Percentiles rank a stretch among this genome's conserved stretches.
Evolutionary conservation across 352 stramenopile genomes (phyloP).

Genomic region (Sclerospora graminicola): DNA sequence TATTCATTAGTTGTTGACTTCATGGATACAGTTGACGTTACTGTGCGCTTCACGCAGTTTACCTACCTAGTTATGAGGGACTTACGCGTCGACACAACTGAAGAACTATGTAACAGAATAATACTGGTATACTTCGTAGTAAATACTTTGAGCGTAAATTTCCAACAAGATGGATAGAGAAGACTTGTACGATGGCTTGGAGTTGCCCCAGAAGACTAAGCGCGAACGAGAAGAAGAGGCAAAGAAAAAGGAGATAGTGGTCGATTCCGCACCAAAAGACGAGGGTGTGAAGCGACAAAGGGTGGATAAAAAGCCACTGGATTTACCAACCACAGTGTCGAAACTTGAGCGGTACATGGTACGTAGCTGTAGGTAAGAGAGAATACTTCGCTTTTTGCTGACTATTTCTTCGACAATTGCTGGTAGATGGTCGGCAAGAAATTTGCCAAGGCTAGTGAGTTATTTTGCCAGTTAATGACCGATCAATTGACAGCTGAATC

Average conservation of each 20-base stretch:
- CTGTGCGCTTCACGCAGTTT: not conserved
- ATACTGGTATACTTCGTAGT: not conserved
- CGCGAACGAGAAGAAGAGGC: conserved; percentile 16
- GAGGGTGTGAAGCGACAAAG: conserved; percentile 17
- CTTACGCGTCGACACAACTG: conserved; percentile 8
- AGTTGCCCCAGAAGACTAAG: conserved; percentile 36
- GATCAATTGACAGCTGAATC: conserved; percentile 31
- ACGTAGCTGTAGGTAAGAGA: not conserved
- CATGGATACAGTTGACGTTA: conserved; percentile 1
- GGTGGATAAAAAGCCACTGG: conserved; percentile 20
- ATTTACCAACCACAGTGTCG: conserved; percentile 29
- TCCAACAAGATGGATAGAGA: conserved; percentile 1
- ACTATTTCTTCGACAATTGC: not conserved
- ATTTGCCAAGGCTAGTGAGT: conserved; percentile 48
- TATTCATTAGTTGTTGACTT: conserved; percentile 18
- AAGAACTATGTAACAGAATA: conserved; percentile 1
- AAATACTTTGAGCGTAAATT: no score
- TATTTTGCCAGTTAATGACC: conserved; percentile 40
- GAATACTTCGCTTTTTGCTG: not conserved
- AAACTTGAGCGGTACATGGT: conserved; percentile 70
- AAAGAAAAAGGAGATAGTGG: not conserved
- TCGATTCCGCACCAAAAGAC: not conserved
- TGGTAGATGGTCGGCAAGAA: conserved; percentile 62
- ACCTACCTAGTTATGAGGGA: conserved; percentile 1
- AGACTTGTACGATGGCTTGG: conserved; percentile 53